Conservation (phyloP, 805 yeast species). For the Spathaspora hagerdaliae region DNA sequence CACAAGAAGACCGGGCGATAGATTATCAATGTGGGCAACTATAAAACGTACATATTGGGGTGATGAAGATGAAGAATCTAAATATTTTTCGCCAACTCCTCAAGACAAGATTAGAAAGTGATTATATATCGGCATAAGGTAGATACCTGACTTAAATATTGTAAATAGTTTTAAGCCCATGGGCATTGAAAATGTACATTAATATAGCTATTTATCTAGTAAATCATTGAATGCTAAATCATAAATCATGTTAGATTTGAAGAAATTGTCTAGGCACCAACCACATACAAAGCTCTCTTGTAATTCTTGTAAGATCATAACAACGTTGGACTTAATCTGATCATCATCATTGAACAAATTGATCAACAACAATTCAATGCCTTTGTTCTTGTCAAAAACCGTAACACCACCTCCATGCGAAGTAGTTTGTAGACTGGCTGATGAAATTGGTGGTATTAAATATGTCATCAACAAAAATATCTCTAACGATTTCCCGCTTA, state of each 20-base stretch:
- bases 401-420: constrained; percentile 39
- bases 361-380: constrained; percentile 37
- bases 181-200: not conserved
- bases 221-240: constrained; percentile 38
- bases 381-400: constrained; percentile 42
- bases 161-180: not conserved
- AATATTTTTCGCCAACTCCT: constrained; percentile 5
- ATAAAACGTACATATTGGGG: constrained; percentile 12
- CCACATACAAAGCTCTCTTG: constrained; percentile 42
- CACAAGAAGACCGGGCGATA: constrained; percentile 57
- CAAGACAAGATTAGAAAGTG: constrained; percentile 6
- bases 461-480: constrained; percentile 36
- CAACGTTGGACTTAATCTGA: constrained; percentile 34
- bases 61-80: constrained; percentile 4
- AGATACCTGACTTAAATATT: too few relatives aligned
- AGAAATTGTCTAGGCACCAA: constrained; percentile 38
- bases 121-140: not conserved
- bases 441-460: constrained; percentile 37
- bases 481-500: constrained; percentile 39
- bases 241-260: constrained; percentile 35
- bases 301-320: constrained; percentile 41
- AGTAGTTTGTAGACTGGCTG: constrained; percentile 34
- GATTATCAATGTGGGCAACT: constrained; percentile 28
- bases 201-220: constrained; percentile 2
- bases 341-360: constrained; percentile 40